Evolutionary conservation across 2,329 filamentous ascomycete species (phyloP).

Genomic region (Fusarium gaditjirri): DNA sequence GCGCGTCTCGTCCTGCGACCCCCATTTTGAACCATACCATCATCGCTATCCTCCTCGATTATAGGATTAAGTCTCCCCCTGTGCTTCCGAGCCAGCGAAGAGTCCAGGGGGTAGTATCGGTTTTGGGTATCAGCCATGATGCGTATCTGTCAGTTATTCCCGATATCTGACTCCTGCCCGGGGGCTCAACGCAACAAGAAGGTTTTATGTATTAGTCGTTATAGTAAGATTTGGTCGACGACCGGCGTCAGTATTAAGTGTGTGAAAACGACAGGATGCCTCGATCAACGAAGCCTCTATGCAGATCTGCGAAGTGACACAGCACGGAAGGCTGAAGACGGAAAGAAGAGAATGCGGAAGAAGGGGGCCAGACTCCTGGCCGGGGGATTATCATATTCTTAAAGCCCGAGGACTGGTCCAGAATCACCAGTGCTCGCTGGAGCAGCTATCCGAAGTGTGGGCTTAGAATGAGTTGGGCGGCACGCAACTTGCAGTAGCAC

Average conservation of each 20-base stretch:
- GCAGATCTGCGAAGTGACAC: conserved; percentile 44
- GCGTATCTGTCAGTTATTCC: conserved; percentile 49
- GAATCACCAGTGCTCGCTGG: conserved; percentile 25
- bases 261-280: conserved; percentile 54
- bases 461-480: conserved; percentile 28
- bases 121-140: conserved; percentile 59
- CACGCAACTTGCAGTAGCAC: conserved; percentile 43
- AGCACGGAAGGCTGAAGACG: conserved; percentile 45
- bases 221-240: conserved; percentile 46
- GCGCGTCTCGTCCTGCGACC: conserved; percentile 42
- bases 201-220: conserved; percentile 39
- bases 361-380: conserved; percentile 44
- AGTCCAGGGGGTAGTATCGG: conserved; percentile 58
- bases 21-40: conserved; percentile 44
- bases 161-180: conserved; percentile 42
- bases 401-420: conserved; percentile 37
- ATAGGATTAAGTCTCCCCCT: conserved; percentile 70
- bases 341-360: conserved; percentile 51
- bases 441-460: conserved; percentile 43
- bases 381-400: conserved; percentile 45
- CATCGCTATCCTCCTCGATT: conserved; percentile 67
- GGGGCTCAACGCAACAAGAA: conserved; percentile 28
- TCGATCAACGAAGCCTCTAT: conserved; percentile 57
- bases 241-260: conserved; percentile 49
- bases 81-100: conserved; percentile 67